A percentile compares a stretch with the other conserved stretches of the same genome.
phyloP scores from a whole-genome alignment of 148 eudicot genomes.

The Chenopodium formosanum region DNA sequence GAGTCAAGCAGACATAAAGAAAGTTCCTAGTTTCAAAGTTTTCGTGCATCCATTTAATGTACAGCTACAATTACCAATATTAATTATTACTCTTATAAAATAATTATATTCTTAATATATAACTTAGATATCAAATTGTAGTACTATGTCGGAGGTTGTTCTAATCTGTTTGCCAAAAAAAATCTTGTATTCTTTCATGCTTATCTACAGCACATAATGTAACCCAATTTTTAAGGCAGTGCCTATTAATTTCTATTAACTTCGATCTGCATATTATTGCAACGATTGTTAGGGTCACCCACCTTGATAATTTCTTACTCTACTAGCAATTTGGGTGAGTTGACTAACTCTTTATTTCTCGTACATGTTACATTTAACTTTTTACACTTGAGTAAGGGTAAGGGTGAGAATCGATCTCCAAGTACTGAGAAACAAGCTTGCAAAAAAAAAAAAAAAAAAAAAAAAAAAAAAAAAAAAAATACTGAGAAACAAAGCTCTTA shows the following conservation, averaged over 20 bases:
- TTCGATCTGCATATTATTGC: background rate
- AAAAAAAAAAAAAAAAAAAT: too few species aligned
- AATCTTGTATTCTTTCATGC: background rate
- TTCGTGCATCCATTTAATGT: conserved; percentile 11
- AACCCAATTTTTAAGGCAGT: background rate
- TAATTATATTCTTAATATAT: too few species aligned
- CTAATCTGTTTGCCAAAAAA: conserved; percentile 19
- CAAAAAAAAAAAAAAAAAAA: too few species aligned
- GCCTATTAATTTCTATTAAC: background rate
- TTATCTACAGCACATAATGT: background rate
- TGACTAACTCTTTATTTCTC: background rate
- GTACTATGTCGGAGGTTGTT: conserved; percentile 10
- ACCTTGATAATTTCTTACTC: background rate
- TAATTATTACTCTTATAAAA: too few species aligned
- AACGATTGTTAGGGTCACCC: background rate
- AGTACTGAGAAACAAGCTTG: too few species aligned
- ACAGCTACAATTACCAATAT: conserved; percentile 33
- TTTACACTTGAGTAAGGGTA: too few species aligned
- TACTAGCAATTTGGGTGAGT: background rate
- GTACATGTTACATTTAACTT: too few species aligned
- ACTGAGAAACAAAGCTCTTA: too few species aligned
- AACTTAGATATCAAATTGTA: too few species aligned
- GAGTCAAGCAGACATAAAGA: conserved; percentile 6
- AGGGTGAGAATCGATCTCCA: too few species aligned
- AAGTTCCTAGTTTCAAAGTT: conserved; percentile 16